phyloP scores from a whole-genome alignment of 768 basidiomycete genomes.

The Tricholoma sp. region DNA sequence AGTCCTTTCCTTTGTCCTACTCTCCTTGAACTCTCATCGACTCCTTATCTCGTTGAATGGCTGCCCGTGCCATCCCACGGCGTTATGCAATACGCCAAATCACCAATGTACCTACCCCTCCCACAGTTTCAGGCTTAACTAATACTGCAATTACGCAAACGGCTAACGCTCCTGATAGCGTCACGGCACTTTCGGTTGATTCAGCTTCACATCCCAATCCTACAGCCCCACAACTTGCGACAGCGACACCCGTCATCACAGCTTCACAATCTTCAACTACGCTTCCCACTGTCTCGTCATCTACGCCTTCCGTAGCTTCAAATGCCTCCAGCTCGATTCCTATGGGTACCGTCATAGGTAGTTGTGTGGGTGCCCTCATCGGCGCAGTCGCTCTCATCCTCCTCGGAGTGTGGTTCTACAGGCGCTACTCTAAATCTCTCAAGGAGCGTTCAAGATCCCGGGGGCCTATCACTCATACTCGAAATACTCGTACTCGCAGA shows the following conservation, averaged over 20 bases:
- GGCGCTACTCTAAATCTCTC: conserved; percentile 40
- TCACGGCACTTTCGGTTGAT: conserved; percentile 15
- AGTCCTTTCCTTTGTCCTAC: conserved; percentile 18
- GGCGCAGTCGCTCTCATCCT: conserved; percentile 46
- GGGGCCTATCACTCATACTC: conserved; percentile 26
- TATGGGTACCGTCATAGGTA: conserved; percentile 53
- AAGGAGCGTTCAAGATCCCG: conserved; percentile 23
- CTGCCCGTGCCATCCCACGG: conserved; percentile 5
- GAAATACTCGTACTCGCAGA: conserved; percentile 36
- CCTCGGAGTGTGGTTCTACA: conserved; percentile 51
- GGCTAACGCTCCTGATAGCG: neutral
- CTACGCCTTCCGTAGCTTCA: conserved; percentile 17
- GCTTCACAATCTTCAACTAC: conserved; percentile 6
- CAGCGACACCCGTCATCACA: conserved; percentile 6
- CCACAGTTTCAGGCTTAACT: conserved; percentile 16
- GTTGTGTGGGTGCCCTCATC: conserved; percentile 58
- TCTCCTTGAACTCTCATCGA: conserved; percentile 6
- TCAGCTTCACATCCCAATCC: neutral
- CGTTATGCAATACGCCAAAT: conserved; percentile 10
- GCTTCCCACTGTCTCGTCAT: conserved; percentile 11
- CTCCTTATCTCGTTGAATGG: conserved; percentile 8
- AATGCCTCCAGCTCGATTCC: conserved; percentile 30
- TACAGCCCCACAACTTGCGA: conserved; percentile 1
- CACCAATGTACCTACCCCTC: neutral
- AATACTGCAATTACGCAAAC: conserved; percentile 3